These are phyloP conservation scores for Phytophthora europaea DNA, from an alignment of 352 stramenopile species.

Conservation along the genomic window DNA sequence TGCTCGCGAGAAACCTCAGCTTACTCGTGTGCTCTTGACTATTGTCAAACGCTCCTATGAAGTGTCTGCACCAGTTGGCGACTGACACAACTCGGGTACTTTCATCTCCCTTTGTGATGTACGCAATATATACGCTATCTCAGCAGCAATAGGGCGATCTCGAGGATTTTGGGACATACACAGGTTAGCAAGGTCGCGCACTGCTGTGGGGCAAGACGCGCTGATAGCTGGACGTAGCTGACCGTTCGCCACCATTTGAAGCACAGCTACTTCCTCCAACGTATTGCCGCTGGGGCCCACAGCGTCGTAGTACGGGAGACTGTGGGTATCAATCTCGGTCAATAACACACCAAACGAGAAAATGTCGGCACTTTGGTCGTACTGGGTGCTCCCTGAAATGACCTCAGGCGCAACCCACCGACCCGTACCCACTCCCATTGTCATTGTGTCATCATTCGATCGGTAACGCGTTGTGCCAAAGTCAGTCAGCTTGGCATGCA, in stretches of 20 bases:
- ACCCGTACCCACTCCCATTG: conserved; percentile 56
- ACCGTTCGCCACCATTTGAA: conserved; percentile 49
- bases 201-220: conserved; percentile 18
- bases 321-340: conserved; percentile 66
- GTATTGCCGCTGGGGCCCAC: conserved; percentile 27
- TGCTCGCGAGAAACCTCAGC: too few relatives aligned
- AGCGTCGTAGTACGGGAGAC: conserved; percentile 55
- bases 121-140: conserved; percentile 51
- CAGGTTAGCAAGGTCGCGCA: conserved; percentile 48
- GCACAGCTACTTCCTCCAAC: conserved; percentile 49
- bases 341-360: conserved; percentile 71
- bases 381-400: conserved; percentile 67
- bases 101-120: conserved; percentile 32
- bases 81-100: neutral
- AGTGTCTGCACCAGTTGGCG: too few relatives aligned
- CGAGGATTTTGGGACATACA: conserved; percentile 47
- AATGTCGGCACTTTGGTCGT: conserved; percentile 57
- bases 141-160: conserved; percentile 45
- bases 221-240: conserved; percentile 40
- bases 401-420: conserved; percentile 73
- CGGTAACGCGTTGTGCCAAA: conserved; percentile 37
- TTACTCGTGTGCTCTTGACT: too few relatives aligned
- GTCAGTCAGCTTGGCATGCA: conserved; percentile 44
- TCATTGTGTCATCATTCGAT: conserved; percentile 49
- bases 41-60: too few relatives aligned